Base-by-base conservation (phyloP, 352 stramenopile genomes). In the Globisporangium iwayamae region DNA sequence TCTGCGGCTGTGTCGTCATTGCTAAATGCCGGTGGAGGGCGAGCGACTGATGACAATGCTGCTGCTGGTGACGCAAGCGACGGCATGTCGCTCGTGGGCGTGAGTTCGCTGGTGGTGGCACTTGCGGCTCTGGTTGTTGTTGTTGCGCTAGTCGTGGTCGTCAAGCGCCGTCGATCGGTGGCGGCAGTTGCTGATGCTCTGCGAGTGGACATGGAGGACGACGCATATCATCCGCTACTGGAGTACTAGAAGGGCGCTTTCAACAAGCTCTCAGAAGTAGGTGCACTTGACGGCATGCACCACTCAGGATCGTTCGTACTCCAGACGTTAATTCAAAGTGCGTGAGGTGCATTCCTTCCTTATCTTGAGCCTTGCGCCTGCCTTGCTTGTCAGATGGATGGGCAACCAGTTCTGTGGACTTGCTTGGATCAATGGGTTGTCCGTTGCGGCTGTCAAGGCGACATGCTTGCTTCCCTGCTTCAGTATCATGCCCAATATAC, bases 181-280 rank as follows among this genome's bases (percentile, higher is more conserved):
- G 65, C 69, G 6, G 57, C 55, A 11, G 55, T 68, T 5, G n/a
- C n/a, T 0, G 28, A 36, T 13, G 60, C 62, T 3, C 34, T 62
- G 0, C 61, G 69, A 5, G 55, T 68, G n/a, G 63, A 58, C 34
- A 53, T 76, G 50, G 58, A 69, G 0, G 75, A 86, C 6, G 76
- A 83, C 38, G 79, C 78, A 34, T 87, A 87, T 61, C 81, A 83
- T n/a, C 74, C 80, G 16, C 70, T 89, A 41, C 63, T 89, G 43
- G 63, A 79, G 63, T 87, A 57, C 30, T 57, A 41, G 32, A 13
- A 36, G 47, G 8, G 4, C 47, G n/a, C 1, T 28, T 36, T 5
- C 32, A 36, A 36, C 32, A 36, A 36, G 32, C 4, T 36, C 4
- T 36, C 32, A 36, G 4, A 8, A 36, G 32, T 36, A 9, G 32